A percentile compares a stretch with the other conserved stretches of the same genome.
Conservation (phyloP, 495 filamentous ascomycete genomes). For the Haplographium delicatum region DNA sequence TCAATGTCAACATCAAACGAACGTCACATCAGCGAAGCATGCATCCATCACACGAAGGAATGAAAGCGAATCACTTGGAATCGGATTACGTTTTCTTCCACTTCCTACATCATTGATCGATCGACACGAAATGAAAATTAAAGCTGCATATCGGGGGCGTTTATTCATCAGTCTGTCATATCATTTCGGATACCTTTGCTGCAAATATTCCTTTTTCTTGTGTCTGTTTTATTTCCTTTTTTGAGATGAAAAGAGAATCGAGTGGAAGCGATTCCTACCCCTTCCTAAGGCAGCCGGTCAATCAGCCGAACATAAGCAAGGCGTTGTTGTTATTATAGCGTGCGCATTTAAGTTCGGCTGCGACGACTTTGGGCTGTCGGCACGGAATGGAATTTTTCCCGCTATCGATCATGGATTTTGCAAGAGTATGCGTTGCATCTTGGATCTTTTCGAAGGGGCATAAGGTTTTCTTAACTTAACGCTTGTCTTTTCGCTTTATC, state of each 20-base stretch:
- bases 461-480: too few relatives aligned
- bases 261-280: too few relatives aligned
- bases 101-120: neutral
- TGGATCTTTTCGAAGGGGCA: too few relatives aligned
- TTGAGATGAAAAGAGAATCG: neutral
- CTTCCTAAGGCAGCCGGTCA: too few relatives aligned
- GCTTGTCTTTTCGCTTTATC: too few relatives aligned
- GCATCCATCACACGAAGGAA: slow-evolving; percentile 13
- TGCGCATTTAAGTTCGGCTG: too few relatives aligned
- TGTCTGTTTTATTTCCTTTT: neutral
- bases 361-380: too few relatives aligned
- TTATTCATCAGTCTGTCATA: slow-evolving; percentile 2
- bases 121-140: slow-evolving; percentile 12
- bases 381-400: too few relatives aligned
- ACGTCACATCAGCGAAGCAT: slow-evolving; percentile 10
- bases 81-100: neutral
- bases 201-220: slow-evolving; percentile 8
- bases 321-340: too few relatives aligned
- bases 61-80: slow-evolving; percentile 10
- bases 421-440: too few relatives aligned
- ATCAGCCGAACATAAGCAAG: too few relatives aligned
- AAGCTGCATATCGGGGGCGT: slow-evolving; percentile 13
- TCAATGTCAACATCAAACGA: slow-evolving; percentile 17
- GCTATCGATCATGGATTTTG: too few relatives aligned
- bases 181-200: slow-evolving; percentile 18